Evolutionary conservation across 257 asterid species (phyloP), one percentile per base, ranked within the genome.

Genomic region (Ilex asprella): DNA sequence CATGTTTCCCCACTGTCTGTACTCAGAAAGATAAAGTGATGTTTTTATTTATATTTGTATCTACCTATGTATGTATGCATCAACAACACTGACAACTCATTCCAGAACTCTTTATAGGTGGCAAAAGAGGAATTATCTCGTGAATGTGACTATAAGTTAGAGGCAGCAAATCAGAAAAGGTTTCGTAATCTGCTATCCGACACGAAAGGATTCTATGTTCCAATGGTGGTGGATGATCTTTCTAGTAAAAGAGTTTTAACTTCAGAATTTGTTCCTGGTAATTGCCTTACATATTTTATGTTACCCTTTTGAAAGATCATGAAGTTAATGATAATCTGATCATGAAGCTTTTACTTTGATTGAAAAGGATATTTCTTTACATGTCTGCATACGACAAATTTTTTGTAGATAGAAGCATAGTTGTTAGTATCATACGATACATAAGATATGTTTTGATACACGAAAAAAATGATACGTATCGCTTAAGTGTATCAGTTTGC

Each of bases 121-220:
- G 98, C 98, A 43, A 91, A 91, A 76, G 94, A 84, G 65, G 98
- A 91, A 79, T 95, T 91, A 76, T 84, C 93, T 60, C 93, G 86
- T 57, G 98, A 91, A 79, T 91, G 98, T 58, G 81, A 91, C 67
- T 91, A 88, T 77, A 86, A 78, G 64, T 65, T 88, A 84, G 98
- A 92, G 81, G 92, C 98, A 16, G 59, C 71, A 68, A 88, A 59
- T 76, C 98, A 92, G 81, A 86, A 83, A 82, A 80, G 82, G 65
- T 92, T 88, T 50, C 93, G 85, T 29, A 41, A 75, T 61, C 76
- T 92, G 64, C 77, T 92, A 71, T 65, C 78, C 44, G 64, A 66
- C 66, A 56, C 56, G 60, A 70, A 77, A 64, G 98, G 95, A 58
- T 88, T 76, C 77, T 84, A 92, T 71, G 95, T 92, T 67, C 98